Conservation (phyloP, 2,329 filamentous ascomycete genomes). For the Colletotrichum cereale region DNA sequence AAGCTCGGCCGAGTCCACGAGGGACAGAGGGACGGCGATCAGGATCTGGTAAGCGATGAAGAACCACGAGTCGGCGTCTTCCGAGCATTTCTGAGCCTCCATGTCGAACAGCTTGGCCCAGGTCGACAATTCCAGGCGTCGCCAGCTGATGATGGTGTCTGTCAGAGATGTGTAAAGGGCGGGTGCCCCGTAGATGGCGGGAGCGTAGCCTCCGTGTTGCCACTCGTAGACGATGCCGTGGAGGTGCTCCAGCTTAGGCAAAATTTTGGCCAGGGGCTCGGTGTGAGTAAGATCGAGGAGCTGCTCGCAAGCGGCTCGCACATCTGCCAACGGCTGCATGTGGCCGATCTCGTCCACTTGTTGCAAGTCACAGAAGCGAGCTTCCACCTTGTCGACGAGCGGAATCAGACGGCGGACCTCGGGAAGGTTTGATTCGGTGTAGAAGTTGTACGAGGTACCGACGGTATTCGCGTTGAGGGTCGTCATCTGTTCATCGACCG, state of each 20-base stretch:
- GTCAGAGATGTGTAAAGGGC: slow-evolving; percentile 83
- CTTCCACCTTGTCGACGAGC: slow-evolving; percentile 76
- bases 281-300: slow-evolving; percentile 81
- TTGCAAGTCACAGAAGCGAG: slow-evolving; percentile 80
- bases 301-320: slow-evolving; percentile 79
- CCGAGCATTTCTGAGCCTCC: slow-evolving; percentile 80
- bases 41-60: slow-evolving; percentile 95
- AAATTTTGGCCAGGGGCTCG: slow-evolving; percentile 87
- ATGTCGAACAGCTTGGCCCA: slow-evolving; percentile 92
- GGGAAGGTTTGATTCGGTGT: slow-evolving; percentile 80
- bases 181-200: slow-evolving; percentile 78
- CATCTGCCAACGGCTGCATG: slow-evolving; percentile 83
- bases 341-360: slow-evolving; percentile 74
- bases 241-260: slow-evolving; percentile 89
- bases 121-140: slow-evolving; percentile 89
- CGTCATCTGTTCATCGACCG: slow-evolving; percentile 72
- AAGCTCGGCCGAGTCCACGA: slow-evolving; percentile 72
- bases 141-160: slow-evolving; percentile 86
- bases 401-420: slow-evolving; percentile 81
- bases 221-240: slow-evolving; percentile 91
- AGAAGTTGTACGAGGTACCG: slow-evolving; percentile 82
- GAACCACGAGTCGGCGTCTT: slow-evolving; percentile 92
- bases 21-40: slow-evolving; percentile 78
- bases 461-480: slow-evolving; percentile 52
- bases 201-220: slow-evolving; percentile 89